phyloP scores from a whole-genome alignment of 306 rosid genomes.

The Trifolium subterraneum region DNA sequence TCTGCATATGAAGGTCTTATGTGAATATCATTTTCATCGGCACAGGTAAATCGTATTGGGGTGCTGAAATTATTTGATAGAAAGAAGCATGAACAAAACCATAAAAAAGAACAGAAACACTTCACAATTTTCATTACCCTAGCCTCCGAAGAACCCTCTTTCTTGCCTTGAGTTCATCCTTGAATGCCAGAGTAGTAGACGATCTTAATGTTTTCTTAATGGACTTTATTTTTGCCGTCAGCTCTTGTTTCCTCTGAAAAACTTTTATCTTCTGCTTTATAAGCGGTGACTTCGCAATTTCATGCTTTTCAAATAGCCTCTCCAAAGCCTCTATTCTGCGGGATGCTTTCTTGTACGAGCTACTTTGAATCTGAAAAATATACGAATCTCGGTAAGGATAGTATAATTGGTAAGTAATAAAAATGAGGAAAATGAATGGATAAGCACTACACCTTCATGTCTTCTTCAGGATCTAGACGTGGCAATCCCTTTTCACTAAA shows the following conservation, averaged over 20 bases:
- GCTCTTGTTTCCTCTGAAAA: constrained; percentile 76
- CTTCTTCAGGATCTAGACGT: constrained; percentile 93
- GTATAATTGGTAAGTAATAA: constrained; percentile 1
- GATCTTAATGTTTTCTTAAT: constrained; percentile 75
- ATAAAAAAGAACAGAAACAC: background rate
- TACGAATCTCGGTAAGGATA: constrained; percentile 1
- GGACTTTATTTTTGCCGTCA: constrained; percentile 73
- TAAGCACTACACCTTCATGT: constrained; percentile 65
- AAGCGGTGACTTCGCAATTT: constrained; percentile 75
- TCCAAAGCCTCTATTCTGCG: constrained; percentile 90
- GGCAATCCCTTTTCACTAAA: constrained; percentile 76
- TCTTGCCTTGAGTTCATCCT: constrained; percentile 94
- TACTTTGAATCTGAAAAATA: constrained; percentile 71
- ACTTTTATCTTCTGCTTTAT: constrained; percentile 81
- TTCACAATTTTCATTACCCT: constrained; percentile 60
- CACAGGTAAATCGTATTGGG: constrained; percentile 3
- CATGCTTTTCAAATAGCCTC: constrained; percentile 85
- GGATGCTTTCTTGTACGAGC: constrained; percentile 70
- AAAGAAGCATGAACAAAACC: background rate
- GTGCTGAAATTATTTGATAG: constrained; percentile 10
- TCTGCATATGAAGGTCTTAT: constrained; percentile 56
- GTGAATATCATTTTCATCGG: constrained; percentile 29
- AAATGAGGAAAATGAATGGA: constrained; percentile 8
- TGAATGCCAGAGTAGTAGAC: constrained; percentile 84
- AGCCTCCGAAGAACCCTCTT: constrained; percentile 90